Base-by-base conservation (phyloP, 2,329 filamentous ascomycete genomes). In the Arthroderma sp. region DNA sequence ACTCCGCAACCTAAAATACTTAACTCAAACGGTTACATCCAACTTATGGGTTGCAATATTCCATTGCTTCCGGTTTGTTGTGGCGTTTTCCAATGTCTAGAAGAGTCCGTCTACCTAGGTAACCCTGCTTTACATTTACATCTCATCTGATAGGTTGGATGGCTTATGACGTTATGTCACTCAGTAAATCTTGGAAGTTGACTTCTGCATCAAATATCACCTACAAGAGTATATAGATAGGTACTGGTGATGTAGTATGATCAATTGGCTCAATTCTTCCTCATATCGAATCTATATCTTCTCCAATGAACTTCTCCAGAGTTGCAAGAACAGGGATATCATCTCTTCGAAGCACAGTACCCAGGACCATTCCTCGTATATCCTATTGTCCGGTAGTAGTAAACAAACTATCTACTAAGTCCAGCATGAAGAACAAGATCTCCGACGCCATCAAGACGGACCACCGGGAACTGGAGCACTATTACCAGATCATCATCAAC, bases 401-500 rank as follows among this genome's bases (percentile, higher is more conserved):
- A 17, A 2, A n/a, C n/a, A 17, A n/a, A n/a, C n/a, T 51, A 25
- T 51, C 28, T 33, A 51, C 47, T 7, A 4, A 25, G n/a, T 33
- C 47, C 15, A 31, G 3, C 25, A 60, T 60, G 58, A 25, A 51
- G 47, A 58, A 53, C 41, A 58, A 33, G 28, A 64, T 65, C 55
- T 67, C 64, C 43, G 70, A 73, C 37, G 64, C 66, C 1, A 71
- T 76, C 61, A 71, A 66, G 43, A 60, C 61, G 21, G 73, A 75
- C 62, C 73, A 76, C 61, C 66, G 66, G 11, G 66, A 71, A 47
- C 63, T 76, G 31, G 67, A 73, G 58, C 58, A 66, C 4, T 73
- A 70, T 62, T 76, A 76, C 62, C 64, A 71, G 15, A 70, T 72
- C 17, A 68, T 78, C 44, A 59, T 73, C 55, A 68, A 67, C 43